Evolutionary conservation across 164 flowering plant genomes (phyloP), one percentile per base, ranked within the genome.

Genomic region (Protea cynaroides): DNA sequence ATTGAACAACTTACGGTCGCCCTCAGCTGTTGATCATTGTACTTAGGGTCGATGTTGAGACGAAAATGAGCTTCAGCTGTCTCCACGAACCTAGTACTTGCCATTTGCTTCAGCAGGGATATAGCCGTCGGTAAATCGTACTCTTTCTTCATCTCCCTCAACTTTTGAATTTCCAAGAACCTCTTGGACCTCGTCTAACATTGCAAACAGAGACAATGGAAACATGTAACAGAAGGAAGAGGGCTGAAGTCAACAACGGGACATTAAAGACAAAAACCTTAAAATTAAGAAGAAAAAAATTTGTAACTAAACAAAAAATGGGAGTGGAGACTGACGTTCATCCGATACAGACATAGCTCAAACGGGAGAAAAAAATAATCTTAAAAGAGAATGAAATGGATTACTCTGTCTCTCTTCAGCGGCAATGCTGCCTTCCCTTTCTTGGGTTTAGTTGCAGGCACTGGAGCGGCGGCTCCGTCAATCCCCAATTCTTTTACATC

Each of bases 1-100:
- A 14, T 4, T 47, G 19, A 53, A 58, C 58, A 63, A 78, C 89
- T 83, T 64, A 89, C 96, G 1, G 97, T 89, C 40, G 99, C 99
- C 70, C 99, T 86, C 63, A 95, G 86, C 76, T 95, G 99, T 66
- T 95, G 99, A 61, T 95, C 99, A 71, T 90, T 92, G 64, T 92
- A 95, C 70, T 92, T 95, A 46, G 99, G 99, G 71, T 95, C 96
- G 68, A 94, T 89, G 70, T 94, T 94, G 60, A 94, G 96, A 47
- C 97, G 95, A 69, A 92, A 91, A 83, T 92, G 99, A 4, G 96
- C 96, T 79, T 94, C 97, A 7, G 76, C 86, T 15, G 96, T 80
- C 80, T 94, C 99, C 0, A 82, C 79, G 70, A 92, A 95, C 74
- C 80, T 95, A 18, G 94, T 70, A 43, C 57, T 92, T 6, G 96